Evolutionary conservation across 768 basidiomycete genomes (phyloP).

Genomic region (Holtermanniella nyarrowii): DNA sequence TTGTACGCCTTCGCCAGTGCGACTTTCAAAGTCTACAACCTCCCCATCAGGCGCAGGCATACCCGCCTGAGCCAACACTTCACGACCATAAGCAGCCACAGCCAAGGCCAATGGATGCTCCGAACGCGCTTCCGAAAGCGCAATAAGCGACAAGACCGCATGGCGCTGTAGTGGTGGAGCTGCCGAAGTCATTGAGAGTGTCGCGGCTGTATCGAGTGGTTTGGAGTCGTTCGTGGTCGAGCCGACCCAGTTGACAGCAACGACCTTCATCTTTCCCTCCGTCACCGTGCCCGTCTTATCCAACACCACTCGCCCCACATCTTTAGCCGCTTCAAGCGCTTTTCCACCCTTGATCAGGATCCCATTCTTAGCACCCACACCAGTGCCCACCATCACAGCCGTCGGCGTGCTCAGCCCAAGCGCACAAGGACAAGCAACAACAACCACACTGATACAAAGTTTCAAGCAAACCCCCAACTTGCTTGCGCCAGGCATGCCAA

Average conservation of each 20-base stretch:
- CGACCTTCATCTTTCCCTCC: slow-evolving; percentile 79
- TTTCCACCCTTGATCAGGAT: slow-evolving; percentile 96
- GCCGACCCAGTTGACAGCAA: slow-evolving; percentile 60
- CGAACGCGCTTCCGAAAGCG: slow-evolving; percentile 77
- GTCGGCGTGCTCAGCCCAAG: slow-evolving; percentile 93
- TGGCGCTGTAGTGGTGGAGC: slow-evolving; percentile 33
- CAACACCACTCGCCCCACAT: slow-evolving; percentile 68
- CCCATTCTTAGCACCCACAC: slow-evolving; percentile 90
- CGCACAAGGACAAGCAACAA: slow-evolving; percentile 96
- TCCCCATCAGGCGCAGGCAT: slow-evolving; percentile 48
- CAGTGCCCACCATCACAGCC: slow-evolving; percentile 98
- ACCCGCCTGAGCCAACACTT: slow-evolving; percentile 32
- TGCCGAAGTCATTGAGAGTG: slow-evolving; percentile 27
- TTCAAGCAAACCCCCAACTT: slow-evolving; percentile 82
- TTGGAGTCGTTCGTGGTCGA: slow-evolving; percentile 5
- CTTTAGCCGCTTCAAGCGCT: slow-evolving; percentile 80
- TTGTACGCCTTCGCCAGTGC: slow-evolving; percentile 79
- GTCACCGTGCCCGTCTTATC: slow-evolving; percentile 99
- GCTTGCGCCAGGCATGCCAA: slow-evolving; percentile 69
- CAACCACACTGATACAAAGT: slow-evolving; percentile 94
- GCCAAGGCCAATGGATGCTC: slow-evolving; percentile 96
- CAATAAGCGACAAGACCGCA: slow-evolving; percentile 63
- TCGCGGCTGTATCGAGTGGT: slow-evolving; percentile 25
- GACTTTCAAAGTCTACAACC: slow-evolving; percentile 69
- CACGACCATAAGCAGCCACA: slow-evolving; percentile 62